Percentiles rank a stretch among this genome's conserved stretches.
Evolutionary conservation across 192 early-diverging fungal species (phyloP).

Genomic region (Mortierella alpina): DNA sequence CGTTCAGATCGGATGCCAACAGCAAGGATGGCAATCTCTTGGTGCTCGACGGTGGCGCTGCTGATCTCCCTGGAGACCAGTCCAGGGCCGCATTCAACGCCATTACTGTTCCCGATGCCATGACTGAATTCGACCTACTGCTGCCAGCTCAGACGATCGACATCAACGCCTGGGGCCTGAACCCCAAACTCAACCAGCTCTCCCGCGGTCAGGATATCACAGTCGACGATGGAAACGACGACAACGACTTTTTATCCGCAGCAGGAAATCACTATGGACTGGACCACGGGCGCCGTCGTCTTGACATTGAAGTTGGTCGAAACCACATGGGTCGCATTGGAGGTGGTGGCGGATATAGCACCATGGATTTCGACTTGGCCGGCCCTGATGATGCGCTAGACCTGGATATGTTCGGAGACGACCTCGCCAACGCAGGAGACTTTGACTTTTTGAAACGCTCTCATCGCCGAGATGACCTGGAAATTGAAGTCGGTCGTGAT

Average conservation of each 20-base stretch:
- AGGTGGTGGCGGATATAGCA: slow-evolving; percentile 49
- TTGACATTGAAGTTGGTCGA: slow-evolving; percentile 52
- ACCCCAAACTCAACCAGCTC: slow-evolving; percentile 54
- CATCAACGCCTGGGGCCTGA: slow-evolving; percentile 43
- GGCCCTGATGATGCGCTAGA: slow-evolving; percentile 42
- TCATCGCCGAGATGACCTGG: slow-evolving; percentile 47
- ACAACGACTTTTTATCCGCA: slow-evolving; percentile 15
- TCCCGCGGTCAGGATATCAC: slow-evolving; percentile 82
- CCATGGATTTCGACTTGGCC: slow-evolving; percentile 51
- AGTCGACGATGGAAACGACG: slow-evolving; percentile 20
- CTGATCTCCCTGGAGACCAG: slow-evolving; percentile 85
- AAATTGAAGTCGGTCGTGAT: slow-evolving; percentile 70
- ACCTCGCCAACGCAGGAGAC: slow-evolving; percentile 23
- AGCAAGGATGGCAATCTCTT: slow-evolving; percentile 65
- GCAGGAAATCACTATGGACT: slow-evolving; percentile 15
- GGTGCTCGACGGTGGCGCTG: slow-evolving; percentile 48
- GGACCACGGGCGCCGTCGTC: slow-evolving; percentile 39
- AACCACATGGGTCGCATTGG: slow-evolving; percentile 55
- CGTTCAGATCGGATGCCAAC: slow-evolving; percentile 72
- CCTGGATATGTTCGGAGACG: slow-evolving; percentile 38
- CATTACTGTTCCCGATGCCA: slow-evolving; percentile 88
- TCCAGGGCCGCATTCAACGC: slow-evolving; percentile 68
- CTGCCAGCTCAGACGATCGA: slow-evolving; percentile 70
- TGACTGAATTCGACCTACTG: slow-evolving; percentile 94
- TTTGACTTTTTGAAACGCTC: slow-evolving; percentile 52